These are phyloP conservation scores for Apiotrichum siamense DNA, from an alignment of 1,284 basidiomycete species.

Conservation along the genomic window DNA sequence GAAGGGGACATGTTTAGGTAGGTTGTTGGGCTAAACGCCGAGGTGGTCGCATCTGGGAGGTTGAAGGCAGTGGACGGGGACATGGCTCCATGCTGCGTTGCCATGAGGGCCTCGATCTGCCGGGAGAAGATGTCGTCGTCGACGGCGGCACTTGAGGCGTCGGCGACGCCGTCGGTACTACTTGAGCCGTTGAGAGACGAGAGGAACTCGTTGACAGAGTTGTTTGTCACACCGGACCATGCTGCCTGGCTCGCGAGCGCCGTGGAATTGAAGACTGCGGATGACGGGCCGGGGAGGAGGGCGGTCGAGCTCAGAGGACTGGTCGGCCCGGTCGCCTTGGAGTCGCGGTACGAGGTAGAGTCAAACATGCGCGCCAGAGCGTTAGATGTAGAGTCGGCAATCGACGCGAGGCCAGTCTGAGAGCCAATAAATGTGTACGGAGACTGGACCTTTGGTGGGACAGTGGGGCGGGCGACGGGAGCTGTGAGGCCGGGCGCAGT, in stretches of 20 bases:
- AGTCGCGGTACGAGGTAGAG: conserved; percentile 19
- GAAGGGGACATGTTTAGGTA: conserved; percentile 46
- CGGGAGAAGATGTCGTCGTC: conserved; percentile 35
- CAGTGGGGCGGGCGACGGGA: not conserved
- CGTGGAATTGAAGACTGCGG: no score
- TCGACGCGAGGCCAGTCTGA: conserved; percentile 31
- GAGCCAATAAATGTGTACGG: conserved; percentile 31
- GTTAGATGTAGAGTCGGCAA: conserved; percentile 23
- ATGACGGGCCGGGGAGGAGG: no score
- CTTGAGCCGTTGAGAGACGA: conserved; percentile 27
- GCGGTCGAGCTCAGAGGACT: not conserved
- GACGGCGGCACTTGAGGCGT: conserved; percentile 6
- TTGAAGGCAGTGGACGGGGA: conserved; percentile 25
- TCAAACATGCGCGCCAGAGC: conserved; percentile 17
- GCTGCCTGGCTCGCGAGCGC: conserved; percentile 2
- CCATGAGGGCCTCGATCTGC: conserved; percentile 31
- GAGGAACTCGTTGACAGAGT: conserved; percentile 38
- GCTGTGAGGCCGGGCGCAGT: not conserved
- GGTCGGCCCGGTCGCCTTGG: no score
- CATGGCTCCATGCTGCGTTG: conserved; percentile 14
- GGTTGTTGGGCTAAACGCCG: conserved; percentile 37
- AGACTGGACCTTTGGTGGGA: not conserved
- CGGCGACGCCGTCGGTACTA: conserved; percentile 5
- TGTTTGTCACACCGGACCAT: conserved; percentile 31
- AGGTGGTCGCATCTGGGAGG: conserved; percentile 10